Evolutionary conservation across 371 early-diverging fungal species (phyloP).

Genomic region (Mucor indicus): DNA sequence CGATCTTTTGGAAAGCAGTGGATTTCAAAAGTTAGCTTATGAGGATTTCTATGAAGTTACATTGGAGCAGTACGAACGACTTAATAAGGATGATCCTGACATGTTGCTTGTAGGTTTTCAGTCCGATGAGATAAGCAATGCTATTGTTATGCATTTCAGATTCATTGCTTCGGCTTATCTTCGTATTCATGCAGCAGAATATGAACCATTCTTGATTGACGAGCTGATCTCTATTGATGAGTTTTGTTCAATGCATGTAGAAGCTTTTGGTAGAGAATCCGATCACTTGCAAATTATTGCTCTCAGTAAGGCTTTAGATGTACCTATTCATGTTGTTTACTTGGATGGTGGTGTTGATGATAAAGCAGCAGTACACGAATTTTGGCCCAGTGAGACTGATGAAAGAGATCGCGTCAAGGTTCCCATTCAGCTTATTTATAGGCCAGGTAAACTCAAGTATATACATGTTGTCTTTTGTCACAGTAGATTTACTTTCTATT

Average conservation of each 20-base stretch:
- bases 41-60: conserved; percentile 66
- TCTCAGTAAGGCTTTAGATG: conserved; percentile 53
- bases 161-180: conserved; percentile 67
- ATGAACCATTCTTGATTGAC: conserved; percentile 61
- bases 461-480: neutral
- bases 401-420: conserved; percentile 22
- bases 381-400: conserved; percentile 38
- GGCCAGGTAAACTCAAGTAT: conserved; percentile 30
- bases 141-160: conserved; percentile 67
- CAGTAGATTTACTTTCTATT: neutral
- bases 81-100: conserved; percentile 40
- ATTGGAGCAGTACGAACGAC: conserved; percentile 37
- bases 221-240: conserved; percentile 61
- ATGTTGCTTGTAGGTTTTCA: conserved; percentile 56
- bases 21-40: conserved; percentile 59
- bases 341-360: conserved; percentile 56
- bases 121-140: conserved; percentile 61
- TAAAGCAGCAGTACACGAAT: conserved; percentile 49
- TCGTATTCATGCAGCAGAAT: conserved; percentile 61
- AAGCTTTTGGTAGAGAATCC: conserved; percentile 71
- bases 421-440: conserved; percentile 41
- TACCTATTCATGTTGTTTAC: conserved; percentile 63
- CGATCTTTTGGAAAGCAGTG: conserved; percentile 45
- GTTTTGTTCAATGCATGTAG: conserved; percentile 64
- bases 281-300: conserved; percentile 72